Evolutionary conservation across 805 yeast genomes (phyloP).

Genomic region (Kodamaea kaohsiungensis): DNA sequence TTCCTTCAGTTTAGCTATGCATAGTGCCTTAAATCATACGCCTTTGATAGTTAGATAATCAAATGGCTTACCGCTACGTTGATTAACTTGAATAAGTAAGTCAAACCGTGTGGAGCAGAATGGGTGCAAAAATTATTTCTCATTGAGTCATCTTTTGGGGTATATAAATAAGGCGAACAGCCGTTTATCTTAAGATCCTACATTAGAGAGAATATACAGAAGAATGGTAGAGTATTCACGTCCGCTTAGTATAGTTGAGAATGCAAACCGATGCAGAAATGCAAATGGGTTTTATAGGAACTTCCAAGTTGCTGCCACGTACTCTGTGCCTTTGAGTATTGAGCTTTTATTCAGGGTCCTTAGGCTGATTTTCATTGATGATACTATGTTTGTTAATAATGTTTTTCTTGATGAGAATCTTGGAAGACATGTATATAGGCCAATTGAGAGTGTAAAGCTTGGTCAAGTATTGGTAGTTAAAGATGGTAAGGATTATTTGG

Average conservation of each 20-base stretch:
- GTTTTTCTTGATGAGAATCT: constrained; percentile 19
- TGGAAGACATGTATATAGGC: constrained; percentile 20
- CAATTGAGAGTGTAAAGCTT: constrained; percentile 23
- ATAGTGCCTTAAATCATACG: too few relatives aligned
- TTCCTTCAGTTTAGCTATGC: too few relatives aligned
- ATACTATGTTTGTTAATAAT: constrained; percentile 35
- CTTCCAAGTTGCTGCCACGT: constrained; percentile 36
- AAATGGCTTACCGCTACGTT: too few relatives aligned
- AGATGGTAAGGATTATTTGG: constrained; percentile 12
- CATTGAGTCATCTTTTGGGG: too few relatives aligned
- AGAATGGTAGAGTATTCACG: constrained; percentile 19
- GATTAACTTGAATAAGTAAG: too few relatives aligned
- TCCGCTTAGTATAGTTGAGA: constrained; percentile 32
- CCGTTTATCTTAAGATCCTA: background rate
- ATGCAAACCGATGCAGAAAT: constrained; percentile 36
- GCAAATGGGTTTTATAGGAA: constrained; percentile 29
- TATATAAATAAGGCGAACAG: background rate
- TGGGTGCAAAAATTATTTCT: too few relatives aligned
- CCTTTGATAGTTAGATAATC: too few relatives aligned
- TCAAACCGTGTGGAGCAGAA: too few relatives aligned
- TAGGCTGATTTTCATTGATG: constrained; percentile 33
- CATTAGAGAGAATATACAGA: too few relatives aligned
- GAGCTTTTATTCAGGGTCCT: constrained; percentile 26
- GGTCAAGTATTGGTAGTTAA: constrained; percentile 26
- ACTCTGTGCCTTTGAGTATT: constrained; percentile 21